Conservation (phyloP, 257 asterid species). For the Solanum arcanum region DNA sequence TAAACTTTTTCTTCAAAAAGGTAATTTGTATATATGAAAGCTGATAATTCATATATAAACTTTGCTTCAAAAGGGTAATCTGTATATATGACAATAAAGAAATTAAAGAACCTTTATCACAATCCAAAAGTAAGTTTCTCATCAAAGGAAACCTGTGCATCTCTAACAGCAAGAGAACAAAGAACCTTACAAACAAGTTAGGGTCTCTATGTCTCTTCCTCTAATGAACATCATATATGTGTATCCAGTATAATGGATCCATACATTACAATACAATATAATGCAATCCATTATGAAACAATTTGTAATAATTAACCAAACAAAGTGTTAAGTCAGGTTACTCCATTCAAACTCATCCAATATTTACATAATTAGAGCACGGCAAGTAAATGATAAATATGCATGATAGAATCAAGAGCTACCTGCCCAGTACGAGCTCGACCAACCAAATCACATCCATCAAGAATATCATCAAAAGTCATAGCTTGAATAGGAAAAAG, state of each 20-base stretch:
- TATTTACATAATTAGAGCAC: background rate
- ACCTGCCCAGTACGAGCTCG: slow-evolving; percentile 98
- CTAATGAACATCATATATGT: background rate
- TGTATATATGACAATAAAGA: background rate
- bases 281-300: background rate
- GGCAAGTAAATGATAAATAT: background rate
- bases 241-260: background rate
- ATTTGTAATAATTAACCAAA: background rate
- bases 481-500: slow-evolving; percentile 85
- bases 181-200: background rate
- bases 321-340: background rate
- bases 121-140: background rate
- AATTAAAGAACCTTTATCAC: background rate
- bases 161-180: background rate
- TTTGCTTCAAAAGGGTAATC: background rate
- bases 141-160: background rate
- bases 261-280: background rate
- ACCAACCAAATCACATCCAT: slow-evolving; percentile 89
- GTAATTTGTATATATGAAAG: background rate
- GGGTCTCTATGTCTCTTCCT: background rate
- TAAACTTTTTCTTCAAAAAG: background rate
- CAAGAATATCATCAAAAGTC: slow-evolving; percentile 59
- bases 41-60: background rate
- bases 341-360: background rate
- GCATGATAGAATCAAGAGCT: background rate